phyloP scores from a whole-genome alignment of 371 early-diverging fungal genomes.

The Haplosporangium sp. region DNA sequence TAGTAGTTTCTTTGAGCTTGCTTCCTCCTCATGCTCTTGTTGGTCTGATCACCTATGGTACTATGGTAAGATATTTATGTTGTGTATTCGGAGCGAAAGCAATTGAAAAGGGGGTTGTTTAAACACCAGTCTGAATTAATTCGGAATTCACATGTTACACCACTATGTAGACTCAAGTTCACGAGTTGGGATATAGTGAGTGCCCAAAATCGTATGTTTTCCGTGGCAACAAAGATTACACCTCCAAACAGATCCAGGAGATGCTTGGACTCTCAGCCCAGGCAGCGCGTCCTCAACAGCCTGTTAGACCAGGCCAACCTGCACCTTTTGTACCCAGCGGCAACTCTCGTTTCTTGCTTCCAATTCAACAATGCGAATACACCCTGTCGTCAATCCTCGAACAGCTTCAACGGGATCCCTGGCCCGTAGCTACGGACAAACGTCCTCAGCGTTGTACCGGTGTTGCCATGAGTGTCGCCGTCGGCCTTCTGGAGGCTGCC shows the following conservation, averaged over 20 bases:
- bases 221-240: conserved; percentile 98
- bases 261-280: conserved; percentile 86
- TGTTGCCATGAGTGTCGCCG: conserved; percentile 97
- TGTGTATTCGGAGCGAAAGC: no score
- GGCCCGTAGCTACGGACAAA: conserved; percentile 96
- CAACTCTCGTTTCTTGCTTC: conserved; percentile 82
- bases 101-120: background rate
- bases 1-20: conserved; percentile 90
- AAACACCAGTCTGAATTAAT: background rate
- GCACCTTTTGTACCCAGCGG: conserved; percentile 54
- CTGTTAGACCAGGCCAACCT: conserved; percentile 75
- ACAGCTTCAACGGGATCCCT: conserved; percentile 97
- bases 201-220: conserved; percentile 98
- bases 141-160: background rate
- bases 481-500: conserved; percentile 92
- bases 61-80: conserved; percentile 83
- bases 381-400: conserved; percentile 94
- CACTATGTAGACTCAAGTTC: conserved; percentile 82
- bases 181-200: conserved; percentile 94
- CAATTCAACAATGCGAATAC: conserved; percentile 95
- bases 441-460: conserved; percentile 98
- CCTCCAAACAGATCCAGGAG: conserved; percentile 93
- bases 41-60: conserved; percentile 98
- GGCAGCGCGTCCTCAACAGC: conserved; percentile 71
- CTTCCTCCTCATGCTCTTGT: conserved; percentile 96